Base-by-base conservation (phyloP, 1,284 basidiomycete species). In the Puccinia brachypodii region DNA sequence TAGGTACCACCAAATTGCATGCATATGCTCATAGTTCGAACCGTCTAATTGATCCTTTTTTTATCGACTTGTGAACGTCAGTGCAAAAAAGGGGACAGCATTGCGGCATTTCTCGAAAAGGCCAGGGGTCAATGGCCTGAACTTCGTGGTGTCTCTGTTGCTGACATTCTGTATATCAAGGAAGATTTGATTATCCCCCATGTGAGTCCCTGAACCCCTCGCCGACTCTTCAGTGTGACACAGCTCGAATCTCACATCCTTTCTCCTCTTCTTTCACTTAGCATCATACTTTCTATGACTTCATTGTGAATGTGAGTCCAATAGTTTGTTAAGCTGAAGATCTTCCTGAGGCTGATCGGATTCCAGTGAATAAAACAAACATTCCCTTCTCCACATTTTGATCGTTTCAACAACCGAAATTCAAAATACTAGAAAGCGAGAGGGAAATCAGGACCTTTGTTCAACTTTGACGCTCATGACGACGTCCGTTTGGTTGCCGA, bases 381-480 rank as follows among this genome's bases (percentile, higher is more conserved):
- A 50, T 66, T n/a, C 60, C 25, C 28, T 36, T 19, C 40, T 62
- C 69, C 80, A 82, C 85, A 86, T 78, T 84, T 86, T 81, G 81
- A 85, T 22, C 85, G 85, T 74, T n/a, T n/a, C n/a, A n/a, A n/a
- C 8, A n/a, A 40, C n/a, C 72, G 36, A n/a, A 36, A 58, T 33
- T 13, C 42, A 64, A 44, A 42, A 16, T 22, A 31, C 84, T 97
- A 98, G 90, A 98, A 98, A 88, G 95, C 96, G 3, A 91, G 97
- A 38, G 97, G 97, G 28, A 99, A 99, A 87, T 98, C 95, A 0
- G 97, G 96, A 0, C 96, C 96, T 0, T 88, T 99, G 76, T 99
- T 99, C 89, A 97, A 94, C 87, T 99, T 99, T 87, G 97, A 99
- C 87, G 97, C 98, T 8, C 96, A 99, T 87, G 96, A 99, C 86